Evolutionary conservation across 805 yeast genomes (phyloP).

Genomic region (Pichia sporocuriosa): DNA sequence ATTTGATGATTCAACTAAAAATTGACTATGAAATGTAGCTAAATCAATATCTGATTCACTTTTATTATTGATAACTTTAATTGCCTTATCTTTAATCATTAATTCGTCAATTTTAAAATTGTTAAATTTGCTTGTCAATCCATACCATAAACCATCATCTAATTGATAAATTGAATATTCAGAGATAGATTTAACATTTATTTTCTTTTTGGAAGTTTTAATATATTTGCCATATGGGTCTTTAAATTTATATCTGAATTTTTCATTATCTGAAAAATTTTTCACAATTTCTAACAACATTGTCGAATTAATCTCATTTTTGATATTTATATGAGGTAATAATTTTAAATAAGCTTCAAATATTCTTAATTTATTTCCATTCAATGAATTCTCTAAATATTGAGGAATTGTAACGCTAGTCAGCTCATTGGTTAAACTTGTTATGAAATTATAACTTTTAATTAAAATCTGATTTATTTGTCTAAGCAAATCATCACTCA

Average conservation of each 20-base stretch:
- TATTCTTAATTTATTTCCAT: conserved; percentile 27
- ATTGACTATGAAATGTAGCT: conserved; percentile 19
- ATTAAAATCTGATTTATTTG: conserved; percentile 27
- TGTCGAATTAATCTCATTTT: conserved; percentile 28
- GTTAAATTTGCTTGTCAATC: conserved; percentile 37
- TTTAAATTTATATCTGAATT: conserved; percentile 8
- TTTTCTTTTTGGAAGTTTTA: conserved; percentile 13
- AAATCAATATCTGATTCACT: conserved; percentile 23
- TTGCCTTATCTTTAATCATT: conserved; percentile 19
- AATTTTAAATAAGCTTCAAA: conserved; percentile 28
- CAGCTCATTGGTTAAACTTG: conserved; percentile 21
- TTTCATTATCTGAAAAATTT: conserved; percentile 25
- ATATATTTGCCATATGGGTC: conserved; percentile 5
- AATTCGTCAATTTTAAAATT: conserved; percentile 28
- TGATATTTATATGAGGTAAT: conserved; percentile 28
- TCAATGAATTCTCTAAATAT: conserved; percentile 20
- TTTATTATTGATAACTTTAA: background rate
- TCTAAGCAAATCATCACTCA: conserved; percentile 29
- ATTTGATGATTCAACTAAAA: conserved; percentile 27
- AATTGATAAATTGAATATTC: conserved; percentile 29
- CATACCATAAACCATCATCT: conserved; percentile 35
- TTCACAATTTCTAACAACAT: conserved; percentile 29
- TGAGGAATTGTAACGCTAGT: conserved; percentile 13
- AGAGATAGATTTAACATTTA: conserved; percentile 14
- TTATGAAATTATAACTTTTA: conserved; percentile 28